These are phyloP conservation scores for Sherardia arvensis DNA, from an alignment of 257 asterid species.

Conservation along the genomic window DNA sequence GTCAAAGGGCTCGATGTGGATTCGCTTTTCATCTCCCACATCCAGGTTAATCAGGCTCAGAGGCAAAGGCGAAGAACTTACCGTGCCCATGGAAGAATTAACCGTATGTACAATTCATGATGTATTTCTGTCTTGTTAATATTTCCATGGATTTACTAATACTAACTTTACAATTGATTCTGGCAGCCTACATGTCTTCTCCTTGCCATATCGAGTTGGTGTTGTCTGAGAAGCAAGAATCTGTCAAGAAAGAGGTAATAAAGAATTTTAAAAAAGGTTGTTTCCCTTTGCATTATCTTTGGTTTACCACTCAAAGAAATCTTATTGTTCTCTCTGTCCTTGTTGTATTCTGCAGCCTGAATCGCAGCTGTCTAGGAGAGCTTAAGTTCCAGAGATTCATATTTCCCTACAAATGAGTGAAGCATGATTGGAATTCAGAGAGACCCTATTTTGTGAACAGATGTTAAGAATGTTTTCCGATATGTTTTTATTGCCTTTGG, in stretches of 20 bases:
- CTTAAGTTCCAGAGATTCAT: slow-evolving; percentile 16
- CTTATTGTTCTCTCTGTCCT: not conserved
- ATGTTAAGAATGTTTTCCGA: not conserved
- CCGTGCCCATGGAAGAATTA: slow-evolving; percentile 79
- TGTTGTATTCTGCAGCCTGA: slow-evolving; percentile 34
- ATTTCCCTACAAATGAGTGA: not conserved
- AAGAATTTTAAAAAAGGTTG: not conserved
- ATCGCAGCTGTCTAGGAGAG: slow-evolving; percentile 52
- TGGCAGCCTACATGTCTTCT: slow-evolving; percentile 76
- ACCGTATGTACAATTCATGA: slow-evolving; percentile 26
- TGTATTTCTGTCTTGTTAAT: not conserved
- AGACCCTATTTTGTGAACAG: not conserved
- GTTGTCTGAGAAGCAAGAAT: slow-evolving; percentile 59
- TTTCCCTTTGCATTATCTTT: not conserved
- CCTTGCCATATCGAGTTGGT: slow-evolving; percentile 86
- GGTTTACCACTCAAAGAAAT: not conserved
- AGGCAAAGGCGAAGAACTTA: slow-evolving; percentile 85
- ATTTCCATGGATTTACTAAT: not conserved
- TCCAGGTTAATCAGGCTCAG: slow-evolving; percentile 85
- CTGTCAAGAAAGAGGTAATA: slow-evolving; percentile 73
- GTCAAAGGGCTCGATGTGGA: slow-evolving; percentile 93
- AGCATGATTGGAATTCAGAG: not conserved
- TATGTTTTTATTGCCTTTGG: not conserved
- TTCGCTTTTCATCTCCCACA: slow-evolving; percentile 71
- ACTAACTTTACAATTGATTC: not conserved